Base-by-base conservation (phyloP, 768 basidiomycete genomes). In the Lactarius psammicola region DNA sequence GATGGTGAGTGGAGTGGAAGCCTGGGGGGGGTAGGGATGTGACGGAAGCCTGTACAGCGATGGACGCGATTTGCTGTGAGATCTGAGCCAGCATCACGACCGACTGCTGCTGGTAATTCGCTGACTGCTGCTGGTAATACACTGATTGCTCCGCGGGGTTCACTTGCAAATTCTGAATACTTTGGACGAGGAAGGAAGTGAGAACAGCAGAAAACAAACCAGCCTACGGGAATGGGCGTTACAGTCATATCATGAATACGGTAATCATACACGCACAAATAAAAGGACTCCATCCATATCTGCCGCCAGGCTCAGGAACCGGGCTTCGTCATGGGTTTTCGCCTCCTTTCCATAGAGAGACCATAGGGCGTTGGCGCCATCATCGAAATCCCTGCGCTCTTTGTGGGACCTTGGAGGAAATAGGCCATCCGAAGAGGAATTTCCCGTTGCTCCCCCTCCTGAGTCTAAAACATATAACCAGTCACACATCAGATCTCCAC, bases 121-220 rank as follows among this genome's bases (percentile, higher is more conserved):
- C 55, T 1, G 65, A 51, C 23, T 69, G 68, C 2, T 60, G 18
- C 59, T 63, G 58, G 4, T 46, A 61, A 23, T 56, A 58, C 3
- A 44, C 53, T 5, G 51, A 33, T 18, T 60, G n/a, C 15, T 61
- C 8, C 7, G 56, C 38, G 1, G 68, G 56, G 1, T 60, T 28
- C 4, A 42, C 18, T 65, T 68, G 59, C 33, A 68, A 34, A 38
- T n/a, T 38, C 18, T 51, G 63, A 4, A 60, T 56, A 28, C 42
- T 57, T 17, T 49, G 60, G 6, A 65, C 36, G 10, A 68, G 28
- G 42, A 67, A 64, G 2, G 66, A 23, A 18, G 66, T 60, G 30
- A 67, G 51, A 28, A 59, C 63, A 4, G 40, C 63, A 30, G 66
- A 64, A 46, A 67, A 60, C 30, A 67, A 55, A 40, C 66, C 66